phyloP scores from a whole-genome alignment of 164 flowering plant species.

The Magnolia changhungtana region DNA sequence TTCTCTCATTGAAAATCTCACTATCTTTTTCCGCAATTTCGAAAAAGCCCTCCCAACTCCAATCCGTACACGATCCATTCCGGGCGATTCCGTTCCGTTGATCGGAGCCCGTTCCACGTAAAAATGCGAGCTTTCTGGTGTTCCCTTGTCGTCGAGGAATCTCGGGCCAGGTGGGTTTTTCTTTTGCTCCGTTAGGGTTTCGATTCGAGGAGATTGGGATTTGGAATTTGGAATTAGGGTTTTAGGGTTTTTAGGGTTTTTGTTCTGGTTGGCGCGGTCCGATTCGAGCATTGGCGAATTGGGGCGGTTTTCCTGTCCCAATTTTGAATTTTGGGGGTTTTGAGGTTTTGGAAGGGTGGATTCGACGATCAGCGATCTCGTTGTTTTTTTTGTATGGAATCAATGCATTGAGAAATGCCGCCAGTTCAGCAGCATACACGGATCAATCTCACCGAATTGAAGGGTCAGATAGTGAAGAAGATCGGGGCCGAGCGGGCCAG shows the following conservation, averaged over 20 bases:
- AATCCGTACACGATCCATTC: constrained; percentile 15
- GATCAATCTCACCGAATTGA: constrained; percentile 73
- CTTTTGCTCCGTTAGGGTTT: constrained; percentile 34
- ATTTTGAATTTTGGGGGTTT: not conserved
- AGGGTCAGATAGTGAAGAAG: constrained; percentile 74
- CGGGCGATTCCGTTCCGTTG: not conserved
- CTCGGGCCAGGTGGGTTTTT: not conserved
- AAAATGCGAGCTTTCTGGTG: constrained; percentile 6
- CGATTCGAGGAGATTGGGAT: constrained; percentile 16
- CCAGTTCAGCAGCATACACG: constrained; percentile 46
- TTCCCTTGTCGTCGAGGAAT: not conserved
- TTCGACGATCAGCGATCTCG: not conserved
- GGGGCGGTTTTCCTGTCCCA: not conserved
- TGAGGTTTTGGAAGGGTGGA: not conserved
- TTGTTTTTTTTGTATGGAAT: constrained; percentile 19
- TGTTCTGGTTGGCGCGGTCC: not conserved
- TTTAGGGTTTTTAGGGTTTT: constrained; percentile 23
- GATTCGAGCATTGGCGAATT: not conserved
- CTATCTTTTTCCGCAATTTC: not conserved
- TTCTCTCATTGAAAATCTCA: not conserved
- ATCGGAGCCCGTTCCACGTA: not conserved
- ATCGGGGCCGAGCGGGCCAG: constrained; percentile 75
- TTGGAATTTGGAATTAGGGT: constrained; percentile 21
- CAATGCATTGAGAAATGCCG: constrained; percentile 32
- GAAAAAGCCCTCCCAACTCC: constrained; percentile 4